phyloP scores from a whole-genome alignment of 805 yeast species.

The Spencermartinsiella europaea region DNA sequence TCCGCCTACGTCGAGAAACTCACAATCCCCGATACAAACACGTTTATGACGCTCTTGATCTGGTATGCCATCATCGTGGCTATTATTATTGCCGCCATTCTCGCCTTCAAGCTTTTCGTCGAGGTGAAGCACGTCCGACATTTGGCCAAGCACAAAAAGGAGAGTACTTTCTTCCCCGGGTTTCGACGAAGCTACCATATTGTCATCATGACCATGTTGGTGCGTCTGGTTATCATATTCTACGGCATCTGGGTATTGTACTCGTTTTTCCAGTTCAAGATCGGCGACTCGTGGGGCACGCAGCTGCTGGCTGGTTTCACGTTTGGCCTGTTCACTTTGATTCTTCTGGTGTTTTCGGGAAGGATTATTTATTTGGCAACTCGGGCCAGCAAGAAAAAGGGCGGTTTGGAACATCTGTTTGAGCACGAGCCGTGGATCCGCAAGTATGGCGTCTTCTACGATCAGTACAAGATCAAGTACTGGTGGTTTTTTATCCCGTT shows the following conservation, averaged over 20 bases:
- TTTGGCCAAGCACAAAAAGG: slow-evolving; percentile 5
- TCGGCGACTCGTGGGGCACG: slow-evolving; percentile 31
- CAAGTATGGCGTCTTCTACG: slow-evolving; percentile 32
- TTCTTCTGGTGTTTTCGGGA: slow-evolving; percentile 22
- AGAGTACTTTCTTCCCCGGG: slow-evolving; percentile 2
- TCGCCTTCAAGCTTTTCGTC: slow-evolving; percentile 24
- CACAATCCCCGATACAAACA: slow-evolving; percentile 29
- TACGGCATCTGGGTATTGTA: slow-evolving; percentile 32
- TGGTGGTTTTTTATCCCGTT: slow-evolving; percentile 33
- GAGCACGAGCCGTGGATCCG: slow-evolving; percentile 29
- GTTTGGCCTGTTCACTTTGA: slow-evolving; percentile 25
- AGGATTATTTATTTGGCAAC: slow-evolving; percentile 27
- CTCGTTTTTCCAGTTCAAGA: slow-evolving; percentile 29
- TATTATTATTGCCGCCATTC: slow-evolving; percentile 19
- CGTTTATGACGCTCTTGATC: slow-evolving; percentile 29
- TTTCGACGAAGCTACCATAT: slow-evolving; percentile 25
- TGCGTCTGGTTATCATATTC: slow-evolving; percentile 27
- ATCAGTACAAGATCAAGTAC: slow-evolving; percentile 27
- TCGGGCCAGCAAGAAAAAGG: slow-evolving; percentile 20
- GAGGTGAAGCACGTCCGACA: slow-evolving; percentile 18
- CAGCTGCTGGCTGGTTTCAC: slow-evolving; percentile 28
- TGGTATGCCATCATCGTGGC: slow-evolving; percentile 31
- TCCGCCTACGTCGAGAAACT: slow-evolving; percentile 29
- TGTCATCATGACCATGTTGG: slow-evolving; percentile 22
- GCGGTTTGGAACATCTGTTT: slow-evolving; percentile 24